Evolutionary conservation across 306 rosid species (phyloP), one percentile per base, ranked within the genome.

Genomic region (Glycine tomentella): DNA sequence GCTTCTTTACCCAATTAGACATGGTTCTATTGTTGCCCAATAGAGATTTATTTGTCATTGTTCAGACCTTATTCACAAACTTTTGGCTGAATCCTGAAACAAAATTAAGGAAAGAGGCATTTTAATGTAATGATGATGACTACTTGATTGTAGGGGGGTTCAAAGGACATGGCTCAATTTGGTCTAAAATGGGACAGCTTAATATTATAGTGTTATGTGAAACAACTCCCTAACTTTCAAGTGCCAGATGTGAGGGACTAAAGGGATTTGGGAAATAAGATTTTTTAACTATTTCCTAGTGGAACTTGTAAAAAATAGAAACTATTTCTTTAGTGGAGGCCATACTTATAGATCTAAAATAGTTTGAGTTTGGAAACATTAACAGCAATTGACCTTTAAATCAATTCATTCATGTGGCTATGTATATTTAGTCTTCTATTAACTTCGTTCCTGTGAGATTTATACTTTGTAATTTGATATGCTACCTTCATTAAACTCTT

Each of bases 1-100:
- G 82, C 72, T 42, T 79, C 70, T 71, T 64, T 48, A 8, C 48
- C 64, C 62, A 16, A 31, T 75, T 25, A 38, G 58, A 57, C 70
- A 69, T 36, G 76, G n/a, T 62, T 52, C 33, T 62, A 11, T 62
- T 40, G 17, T 51, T 64, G 13, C 58, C 49, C 48, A 40, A 14
- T 36, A 59, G 63, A 7, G 69, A 17, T 71, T 20, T 42, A 62
- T 59, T 46, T 0, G 3, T 72, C 56, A 73, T 66, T 74, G 63
- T 34, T 17, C 55, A 44, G 33, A 74, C 16, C 36, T 55, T 42
- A 36, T 20, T 51, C 34, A 66, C 44, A 74, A 74, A 44, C 52
- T 74, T 55, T 56, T 74, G 64, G 71, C 53, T 11, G 16, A 33
- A 55, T 56, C 25, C 53, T 66, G 34, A 44, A 44, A 66, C 51